Base-by-base conservation (phyloP, 306 rosid species). In the Ormosia emarginata region DNA sequence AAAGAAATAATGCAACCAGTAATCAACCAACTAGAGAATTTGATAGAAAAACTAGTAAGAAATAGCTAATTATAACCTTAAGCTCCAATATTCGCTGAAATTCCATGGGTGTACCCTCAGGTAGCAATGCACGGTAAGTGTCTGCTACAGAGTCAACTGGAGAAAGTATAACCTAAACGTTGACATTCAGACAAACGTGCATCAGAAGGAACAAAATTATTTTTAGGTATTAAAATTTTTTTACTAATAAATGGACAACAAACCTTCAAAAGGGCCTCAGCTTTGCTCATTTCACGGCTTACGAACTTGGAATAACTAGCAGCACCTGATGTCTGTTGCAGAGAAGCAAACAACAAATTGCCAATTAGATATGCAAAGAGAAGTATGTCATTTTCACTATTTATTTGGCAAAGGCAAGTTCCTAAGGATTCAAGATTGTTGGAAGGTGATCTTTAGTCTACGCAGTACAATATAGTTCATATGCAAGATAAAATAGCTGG, bases 241-340 rank as follows among this genome's bases (percentile, higher is more conserved):
- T 75, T 36, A 74, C 67, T 46, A 78, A 40, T 44, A 61, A 70
- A 73, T 59, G 55, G 34, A 81, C 9, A 52, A 75, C 89, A 81
- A 70, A 95, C 99, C 99, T 95, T 92, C 79, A 94, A 79, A 79
- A 94, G 97, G 65, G 99, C 99, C 87, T 95, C 98, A 7, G 99
- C 99, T 91, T 95, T 95, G 90, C 99, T 92, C 98, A 95, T 93
- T 86, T 95, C 99, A 63, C 99, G 97, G 85, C 98, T 93, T 66
- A 95, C 96, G 72, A 93, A 95, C 89, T 95, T 93, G 13, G 94
- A 91, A 88, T 92, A 95, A 85, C 96, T 89, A 69, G 97, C 97
- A 75, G 99, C 99, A 79, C 97, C 91, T 30, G 97, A 88, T 59
- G 96, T 90, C 99, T 95, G 85, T 88, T 76, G 47, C 72, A 85